Base-by-base conservation (phyloP, 1,284 basidiomycete genomes). In the Sanguinoderma infundibulare region DNA sequence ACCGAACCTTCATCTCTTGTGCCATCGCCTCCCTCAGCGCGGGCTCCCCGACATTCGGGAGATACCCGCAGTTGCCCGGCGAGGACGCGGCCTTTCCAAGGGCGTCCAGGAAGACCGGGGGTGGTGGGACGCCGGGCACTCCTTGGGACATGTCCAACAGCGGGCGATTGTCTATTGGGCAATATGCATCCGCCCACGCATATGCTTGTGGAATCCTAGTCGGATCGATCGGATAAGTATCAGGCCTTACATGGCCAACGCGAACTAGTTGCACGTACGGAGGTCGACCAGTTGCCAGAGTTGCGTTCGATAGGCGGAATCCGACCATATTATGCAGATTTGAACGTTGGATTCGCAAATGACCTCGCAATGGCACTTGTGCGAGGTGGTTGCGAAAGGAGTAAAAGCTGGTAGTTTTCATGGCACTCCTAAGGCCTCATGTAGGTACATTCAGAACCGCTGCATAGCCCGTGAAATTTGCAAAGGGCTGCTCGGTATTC, bases 71-170 rank as follows among this genome's bases (percentile, higher is more conserved):
- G 53, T 68, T 87, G 67, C 55, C 26, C 0, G 81, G 81, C 42
- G 82, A 81, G 0, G 79, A 75, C 0, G 86, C 77, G 0, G 81
- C 78, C 5, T 71, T 69, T 0, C 78, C 80, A 1, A 94, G 74
- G 0, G 84, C 82, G 0, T 79, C 71, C 35, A 87, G 81, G 12
- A 95, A 77, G 0, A 69, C 49, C 1, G 75, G 67, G 1, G 87
- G 84, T 0, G 93, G 92, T 0, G 87, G 84, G 1, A 78, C 78
- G 2, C 89, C 87, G 0, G 92, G 93, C 0, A 89, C 87, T 28
- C 90, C 90, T 73, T 94, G 92, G 0, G 90, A 88, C 78, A 95
- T 87, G 71, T 93, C 89, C 7, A 94, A 79, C 0, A 94, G 75
- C 0, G 87, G 87, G 1, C 74, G 78, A 20, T 63, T 73, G 12